A percentile compares a stretch with the other conserved stretches of the same genome.
phyloP scores from a whole-genome alignment of 257 asterid genomes.

The Fraxinus cuspidata region DNA sequence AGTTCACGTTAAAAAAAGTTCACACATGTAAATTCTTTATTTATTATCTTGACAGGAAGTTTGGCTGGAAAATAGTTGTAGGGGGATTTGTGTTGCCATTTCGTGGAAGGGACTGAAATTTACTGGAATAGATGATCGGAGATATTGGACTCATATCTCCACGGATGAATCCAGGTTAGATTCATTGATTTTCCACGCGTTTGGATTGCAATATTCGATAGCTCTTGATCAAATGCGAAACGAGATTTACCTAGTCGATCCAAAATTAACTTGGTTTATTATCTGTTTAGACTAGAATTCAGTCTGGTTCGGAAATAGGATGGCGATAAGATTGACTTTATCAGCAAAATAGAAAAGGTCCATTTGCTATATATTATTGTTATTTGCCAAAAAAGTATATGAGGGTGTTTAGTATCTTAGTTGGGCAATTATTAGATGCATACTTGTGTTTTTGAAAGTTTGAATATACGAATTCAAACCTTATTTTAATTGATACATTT shows the following conservation, averaged over 20 bases:
- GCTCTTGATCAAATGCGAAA: too few relatives aligned
- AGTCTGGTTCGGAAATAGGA: background rate
- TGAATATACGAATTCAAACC: too few relatives aligned
- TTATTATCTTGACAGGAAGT: constrained; percentile 34
- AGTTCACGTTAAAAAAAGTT: background rate
- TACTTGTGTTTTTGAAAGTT: too few relatives aligned
- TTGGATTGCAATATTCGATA: too few relatives aligned
- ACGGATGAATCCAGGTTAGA: constrained; percentile 60
- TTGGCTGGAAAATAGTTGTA: constrained; percentile 51
- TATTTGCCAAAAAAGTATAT: background rate
- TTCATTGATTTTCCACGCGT: background rate
- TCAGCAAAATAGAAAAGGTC: background rate
- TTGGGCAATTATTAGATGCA: too few relatives aligned
- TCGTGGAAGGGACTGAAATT: constrained; percentile 69
- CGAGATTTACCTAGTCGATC: too few relatives aligned
- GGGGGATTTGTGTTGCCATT: constrained; percentile 48
- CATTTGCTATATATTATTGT: background rate
- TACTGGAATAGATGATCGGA: constrained; percentile 56
- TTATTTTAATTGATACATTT: too few relatives aligned
- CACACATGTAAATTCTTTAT: background rate
- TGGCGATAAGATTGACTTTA: background rate
- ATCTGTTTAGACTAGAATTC: too few relatives aligned
- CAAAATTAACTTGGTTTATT: too few relatives aligned
- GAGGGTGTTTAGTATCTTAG: too few relatives aligned
- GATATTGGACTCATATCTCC: constrained; percentile 50